phyloP scores from a whole-genome alignment of 805 yeast genomes.

The Torulaspora franciscae region DNA sequence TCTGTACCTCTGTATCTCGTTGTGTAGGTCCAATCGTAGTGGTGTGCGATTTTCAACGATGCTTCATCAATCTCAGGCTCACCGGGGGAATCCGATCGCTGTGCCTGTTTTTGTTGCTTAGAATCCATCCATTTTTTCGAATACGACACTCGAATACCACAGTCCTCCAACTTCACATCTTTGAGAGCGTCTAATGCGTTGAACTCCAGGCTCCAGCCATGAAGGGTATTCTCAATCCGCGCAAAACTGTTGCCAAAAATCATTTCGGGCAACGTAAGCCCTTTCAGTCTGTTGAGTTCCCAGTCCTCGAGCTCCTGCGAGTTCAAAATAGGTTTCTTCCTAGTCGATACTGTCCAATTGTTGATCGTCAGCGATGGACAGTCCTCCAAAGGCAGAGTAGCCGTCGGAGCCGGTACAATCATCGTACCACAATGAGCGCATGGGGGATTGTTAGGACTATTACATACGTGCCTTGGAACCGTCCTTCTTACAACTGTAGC shows the following conservation, averaged over 20 bases:
- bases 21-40: constrained; percentile 96
- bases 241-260: constrained; percentile 83
- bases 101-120: constrained; percentile 34
- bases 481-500: neutral
- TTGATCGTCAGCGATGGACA: constrained; percentile 63
- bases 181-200: constrained; percentile 69
- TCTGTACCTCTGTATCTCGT: constrained; percentile 66
- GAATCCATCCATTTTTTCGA: constrained; percentile 73
- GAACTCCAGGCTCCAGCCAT: constrained; percentile 52
- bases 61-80: constrained; percentile 37
- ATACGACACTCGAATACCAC: constrained; percentile 71
- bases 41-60: constrained; percentile 61
- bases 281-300: constrained; percentile 48
- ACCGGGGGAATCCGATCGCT: constrained; percentile 20
- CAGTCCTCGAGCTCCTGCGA: constrained; percentile 67
- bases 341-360: constrained; percentile 72
- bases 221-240: constrained; percentile 41
- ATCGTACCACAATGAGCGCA: constrained; percentile 67
- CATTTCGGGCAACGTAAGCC: constrained; percentile 94
- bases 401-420: constrained; percentile 71
- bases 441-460: constrained; percentile 39
- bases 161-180: constrained; percentile 46
- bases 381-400: constrained; percentile 58
- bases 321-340: constrained; percentile 70
- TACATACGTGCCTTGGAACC: constrained; percentile 24